Evolutionary conservation across 768 basidiomycete species (phyloP), one percentile per base, ranked within the genome.

Genomic region (Phallus indusiatus): DNA sequence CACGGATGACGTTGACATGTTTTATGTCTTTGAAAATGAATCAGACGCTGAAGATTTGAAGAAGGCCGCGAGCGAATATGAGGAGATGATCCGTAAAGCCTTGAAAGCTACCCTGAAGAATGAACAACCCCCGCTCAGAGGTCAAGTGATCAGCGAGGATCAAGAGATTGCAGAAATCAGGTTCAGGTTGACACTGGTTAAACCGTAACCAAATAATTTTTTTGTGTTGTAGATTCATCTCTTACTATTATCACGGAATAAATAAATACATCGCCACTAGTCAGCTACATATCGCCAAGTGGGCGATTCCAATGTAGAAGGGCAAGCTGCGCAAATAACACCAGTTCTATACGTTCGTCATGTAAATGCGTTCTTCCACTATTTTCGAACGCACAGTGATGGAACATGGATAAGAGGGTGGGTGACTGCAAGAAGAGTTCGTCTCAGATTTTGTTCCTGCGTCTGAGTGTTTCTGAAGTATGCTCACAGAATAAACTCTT

Each of bases 1-100:
- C 18, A 94, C 93, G 7, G 96, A 99, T 68, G 91, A 96, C 68
- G 84, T 97, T 28, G 80, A 90, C 55, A 81, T 96, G 46, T 94
- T 85, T 73, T 94, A 94, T 74, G 72, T 73, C 60, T 89, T 95
- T 69, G 84, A 86, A 66, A 80, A 81, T 14, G 88, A 83, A 22
- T 65, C 76, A 9, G 86, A 87, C 11, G 74, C 74, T 20, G 87
- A 88, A 48, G 62, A 60, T 14, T 67, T 94, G 56, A 71, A 81
- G 37, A 74, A 73, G 24, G 88, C 89, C 22, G 81, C 92, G 64
- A 67, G 68, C 55, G 80, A 81, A 60, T 82, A 94, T 64, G 76
- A 76, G 12, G 88, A 86, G 52, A 71, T 84, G 63, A 84, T 97
- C 65, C 72, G 75, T 63, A 85, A 81, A 72, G 88, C 88, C 35